Percentiles rank a stretch among this genome's conserved stretches.
Conservation (phyloP, 2,329 filamentous ascomycete species). For the Lecanosticta acicola region DNA sequence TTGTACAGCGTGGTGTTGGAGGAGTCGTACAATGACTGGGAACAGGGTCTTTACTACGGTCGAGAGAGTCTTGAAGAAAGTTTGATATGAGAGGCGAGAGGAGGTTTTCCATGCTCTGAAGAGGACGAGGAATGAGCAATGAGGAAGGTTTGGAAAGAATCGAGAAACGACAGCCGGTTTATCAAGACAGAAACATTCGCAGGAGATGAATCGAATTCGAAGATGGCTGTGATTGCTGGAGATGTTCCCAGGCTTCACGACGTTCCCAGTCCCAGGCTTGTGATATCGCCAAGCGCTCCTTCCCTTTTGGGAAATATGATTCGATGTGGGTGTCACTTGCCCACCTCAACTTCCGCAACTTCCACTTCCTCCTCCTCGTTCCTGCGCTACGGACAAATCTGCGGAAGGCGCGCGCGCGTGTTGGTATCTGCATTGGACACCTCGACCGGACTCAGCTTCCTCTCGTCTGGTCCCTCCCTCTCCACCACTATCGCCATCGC, state of each 20-base stretch:
- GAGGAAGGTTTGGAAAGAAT: too few species aligned
- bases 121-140: too few species aligned
- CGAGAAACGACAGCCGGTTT: neutral
- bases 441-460: neutral
- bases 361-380: neutral
- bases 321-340: too few species aligned
- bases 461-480: neutral
- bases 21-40: neutral
- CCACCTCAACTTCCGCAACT: neutral
- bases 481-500: neutral
- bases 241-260: too few species aligned
- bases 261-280: too few species aligned
- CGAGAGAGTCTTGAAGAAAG: neutral
- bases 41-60: neutral
- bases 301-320: neutral
- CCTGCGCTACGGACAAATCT: neutral
- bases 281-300: conserved; percentile 1
- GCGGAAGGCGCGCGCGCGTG: neutral
- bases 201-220: neutral
- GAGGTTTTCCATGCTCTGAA: too few species aligned
- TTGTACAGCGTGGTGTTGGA: conserved; percentile 8
- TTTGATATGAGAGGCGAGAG: neutral
- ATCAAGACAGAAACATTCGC: neutral
- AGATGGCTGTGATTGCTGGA: neutral
- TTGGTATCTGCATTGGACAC: neutral